Percentiles rank a stretch among this genome's conserved stretches.
Conservation (phyloP, 2,329 filamentous ascomycete genomes). For the Apiospora aurea region DNA sequence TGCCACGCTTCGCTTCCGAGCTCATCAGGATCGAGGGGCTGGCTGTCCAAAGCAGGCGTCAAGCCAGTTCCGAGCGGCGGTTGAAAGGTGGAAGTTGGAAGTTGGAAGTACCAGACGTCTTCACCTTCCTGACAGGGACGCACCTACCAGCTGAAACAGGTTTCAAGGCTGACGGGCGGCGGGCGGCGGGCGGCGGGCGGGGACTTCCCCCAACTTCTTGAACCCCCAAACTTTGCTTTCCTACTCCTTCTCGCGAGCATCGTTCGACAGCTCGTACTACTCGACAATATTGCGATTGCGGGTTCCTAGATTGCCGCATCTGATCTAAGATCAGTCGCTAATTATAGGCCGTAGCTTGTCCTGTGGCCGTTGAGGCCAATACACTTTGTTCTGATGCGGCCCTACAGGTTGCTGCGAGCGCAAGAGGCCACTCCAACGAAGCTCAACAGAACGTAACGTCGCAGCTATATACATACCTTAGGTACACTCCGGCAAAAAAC, state of each 20-base stretch:
- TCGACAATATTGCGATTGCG: neutral
- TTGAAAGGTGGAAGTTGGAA: too few relatives aligned
- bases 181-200: conserved; percentile 12
- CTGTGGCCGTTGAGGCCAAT: too few relatives aligned
- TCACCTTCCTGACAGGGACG: neutral
- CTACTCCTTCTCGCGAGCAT: neutral
- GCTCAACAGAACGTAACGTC: conserved; percentile 7
- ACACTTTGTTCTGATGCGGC: too few relatives aligned
- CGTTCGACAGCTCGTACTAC: conserved; percentile 7
- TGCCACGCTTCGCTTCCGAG: neutral
- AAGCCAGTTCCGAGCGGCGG: neutral
- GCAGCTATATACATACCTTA: too few relatives aligned
- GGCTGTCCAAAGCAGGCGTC: neutral
- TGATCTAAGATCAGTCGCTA: neutral
- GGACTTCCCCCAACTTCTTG: neutral
- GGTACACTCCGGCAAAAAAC: too few relatives aligned
- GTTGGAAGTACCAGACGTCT: too few relatives aligned
- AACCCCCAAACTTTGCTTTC: conserved; percentile 4
- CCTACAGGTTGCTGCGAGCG: neutral
- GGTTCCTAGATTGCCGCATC: neutral
- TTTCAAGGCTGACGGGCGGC: conserved; percentile 12
- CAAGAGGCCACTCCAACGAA: neutral
- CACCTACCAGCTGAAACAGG: conserved; percentile 13
- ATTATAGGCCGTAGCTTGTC: neutral
- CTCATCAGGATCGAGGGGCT: too few relatives aligned